These are phyloP conservation scores for Penicillium crustosum DNA, from an alignment of 2,329 filamentous ascomycete genomes.

Conservation along the genomic window DNA sequence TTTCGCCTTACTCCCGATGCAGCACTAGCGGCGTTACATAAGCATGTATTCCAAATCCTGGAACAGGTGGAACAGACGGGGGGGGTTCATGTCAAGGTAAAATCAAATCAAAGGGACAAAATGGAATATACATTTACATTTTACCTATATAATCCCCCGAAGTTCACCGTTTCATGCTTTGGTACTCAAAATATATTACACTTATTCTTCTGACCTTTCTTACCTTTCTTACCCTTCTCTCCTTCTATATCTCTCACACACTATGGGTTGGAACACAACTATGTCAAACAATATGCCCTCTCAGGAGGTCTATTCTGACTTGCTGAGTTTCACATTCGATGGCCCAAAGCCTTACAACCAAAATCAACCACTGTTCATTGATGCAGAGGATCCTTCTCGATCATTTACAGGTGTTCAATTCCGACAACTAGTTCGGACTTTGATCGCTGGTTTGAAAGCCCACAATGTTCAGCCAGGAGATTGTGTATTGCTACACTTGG, in stretches of 20 bases:
- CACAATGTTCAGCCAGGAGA: conserved; percentile 42
- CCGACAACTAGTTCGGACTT: conserved; percentile 35
- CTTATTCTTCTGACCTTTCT: too few relatives aligned
- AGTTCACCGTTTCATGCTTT: background rate
- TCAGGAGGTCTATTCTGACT: conserved; percentile 35
- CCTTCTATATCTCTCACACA: background rate
- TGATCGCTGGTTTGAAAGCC: conserved; percentile 44
- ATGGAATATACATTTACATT: background rate
- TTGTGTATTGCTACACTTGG: conserved; percentile 45
- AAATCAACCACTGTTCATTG: conserved; percentile 44
- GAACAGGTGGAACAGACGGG: background rate
- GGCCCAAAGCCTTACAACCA: conserved; percentile 37
- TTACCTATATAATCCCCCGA: conserved; percentile 5
- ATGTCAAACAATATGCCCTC: conserved; percentile 12
- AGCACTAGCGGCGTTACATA: conserved; percentile 14
- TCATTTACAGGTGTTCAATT: conserved; percentile 40
- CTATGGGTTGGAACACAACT: background rate
- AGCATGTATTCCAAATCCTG: conserved; percentile 16
- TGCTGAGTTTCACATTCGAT: conserved; percentile 45
- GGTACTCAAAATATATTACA: background rate
- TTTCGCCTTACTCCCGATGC: background rate
- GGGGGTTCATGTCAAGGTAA: too few relatives aligned
- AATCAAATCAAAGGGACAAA: conserved; percentile 5
- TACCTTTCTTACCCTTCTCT: too few relatives aligned
- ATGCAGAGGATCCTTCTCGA: conserved; percentile 41